Evolutionary conservation across 192 early-diverging fungal species (phyloP), one percentile per base, ranked within the genome.

Genomic region (Coemansia sp.): DNA sequence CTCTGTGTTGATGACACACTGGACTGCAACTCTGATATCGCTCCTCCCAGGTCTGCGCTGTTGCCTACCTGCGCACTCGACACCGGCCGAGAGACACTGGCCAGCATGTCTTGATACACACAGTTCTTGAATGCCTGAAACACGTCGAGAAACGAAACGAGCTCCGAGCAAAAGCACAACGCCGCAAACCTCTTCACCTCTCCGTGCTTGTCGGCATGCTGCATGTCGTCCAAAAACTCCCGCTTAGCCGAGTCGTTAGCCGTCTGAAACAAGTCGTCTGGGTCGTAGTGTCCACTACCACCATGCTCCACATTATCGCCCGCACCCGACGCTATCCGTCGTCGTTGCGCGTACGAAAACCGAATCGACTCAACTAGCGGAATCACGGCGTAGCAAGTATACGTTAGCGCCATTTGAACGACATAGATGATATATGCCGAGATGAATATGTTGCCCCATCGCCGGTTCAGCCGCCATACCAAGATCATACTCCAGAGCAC

Each of bases 121-220:
- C 66, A 67, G 27, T 22, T 22, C 53, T 81, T 81, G 39, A 81
- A 70, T 20, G 79, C 79, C 38, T 67, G 64, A 46, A 75, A 81
- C 2, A 73, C 70, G n/a, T 81, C 79, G 13, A 81, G 52, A 31
- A 81, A 81, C 16, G 58, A 66, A 31, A 73, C 63, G 13, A 81
- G 74, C 61, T 81, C 79, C 12, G 57, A 61, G 43, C 79, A 81
- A 58, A 81, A 70, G 40, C 79, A 81, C 15, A 22, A 20, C 24
- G 69, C 62, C 31, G 79, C 73, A 70, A 70, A 81, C 16, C 27
- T 55, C 5, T 58, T 61, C 7, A 80, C 46, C 22, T 52, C 58
- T 22, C 74, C 43, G 58, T 75, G 79, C 44, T 72, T 71, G 0
- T 69, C 55, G 11, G 46, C 22, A 16, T 69, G 57, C 41, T 69